A percentile compares a stretch with the other conserved stretches of the same genome.
phyloP scores from a whole-genome alignment of 2,329 filamentous ascomycete species.

The Thyridium curvatum region DNA sequence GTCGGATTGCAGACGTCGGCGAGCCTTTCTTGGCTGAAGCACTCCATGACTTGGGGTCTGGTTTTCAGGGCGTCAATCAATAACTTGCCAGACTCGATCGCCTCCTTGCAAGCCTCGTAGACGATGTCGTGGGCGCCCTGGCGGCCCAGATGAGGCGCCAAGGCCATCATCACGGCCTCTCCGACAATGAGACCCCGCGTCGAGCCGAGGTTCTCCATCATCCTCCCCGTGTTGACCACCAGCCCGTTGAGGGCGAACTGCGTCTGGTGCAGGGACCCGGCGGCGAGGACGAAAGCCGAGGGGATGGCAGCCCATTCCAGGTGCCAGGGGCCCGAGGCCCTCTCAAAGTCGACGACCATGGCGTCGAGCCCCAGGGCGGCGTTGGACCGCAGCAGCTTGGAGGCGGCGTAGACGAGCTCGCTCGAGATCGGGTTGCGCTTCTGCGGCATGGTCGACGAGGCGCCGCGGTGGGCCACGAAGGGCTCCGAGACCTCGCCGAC shows the following conservation, averaged over 20 bases:
- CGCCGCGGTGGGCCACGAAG: constrained; percentile 46
- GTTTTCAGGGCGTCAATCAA: constrained; percentile 4
- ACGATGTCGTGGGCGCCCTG: constrained; percentile 49
- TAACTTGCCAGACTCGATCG: not conserved
- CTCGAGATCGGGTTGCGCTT: constrained; percentile 54
- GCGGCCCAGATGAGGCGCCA: constrained; percentile 44
- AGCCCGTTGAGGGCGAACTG: constrained; percentile 46
- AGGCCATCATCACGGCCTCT: constrained; percentile 55
- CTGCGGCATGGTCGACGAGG: constrained; percentile 51
- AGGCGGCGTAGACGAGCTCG: constrained; percentile 48
- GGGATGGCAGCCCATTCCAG: constrained; percentile 52
- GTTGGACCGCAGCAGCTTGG: constrained; percentile 45
- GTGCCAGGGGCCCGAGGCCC: constrained; percentile 53
- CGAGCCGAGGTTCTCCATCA: constrained; percentile 43
- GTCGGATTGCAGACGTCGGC: too few species aligned
- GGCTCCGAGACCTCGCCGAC: constrained; percentile 48
- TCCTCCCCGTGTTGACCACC: constrained; percentile 40
- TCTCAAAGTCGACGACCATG: constrained; percentile 53
- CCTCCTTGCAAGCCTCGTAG: constrained; percentile 39
- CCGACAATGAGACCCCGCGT: constrained; percentile 48
- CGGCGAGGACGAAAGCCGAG: constrained; percentile 44
- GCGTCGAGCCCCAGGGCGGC: constrained; percentile 45
- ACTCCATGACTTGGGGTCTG: constrained; percentile 11
- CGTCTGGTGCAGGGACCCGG: constrained; percentile 46
- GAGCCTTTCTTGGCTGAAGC: constrained; percentile 25